phyloP scores from a whole-genome alignment of 345 rosid species.

The Viola odorata region DNA sequence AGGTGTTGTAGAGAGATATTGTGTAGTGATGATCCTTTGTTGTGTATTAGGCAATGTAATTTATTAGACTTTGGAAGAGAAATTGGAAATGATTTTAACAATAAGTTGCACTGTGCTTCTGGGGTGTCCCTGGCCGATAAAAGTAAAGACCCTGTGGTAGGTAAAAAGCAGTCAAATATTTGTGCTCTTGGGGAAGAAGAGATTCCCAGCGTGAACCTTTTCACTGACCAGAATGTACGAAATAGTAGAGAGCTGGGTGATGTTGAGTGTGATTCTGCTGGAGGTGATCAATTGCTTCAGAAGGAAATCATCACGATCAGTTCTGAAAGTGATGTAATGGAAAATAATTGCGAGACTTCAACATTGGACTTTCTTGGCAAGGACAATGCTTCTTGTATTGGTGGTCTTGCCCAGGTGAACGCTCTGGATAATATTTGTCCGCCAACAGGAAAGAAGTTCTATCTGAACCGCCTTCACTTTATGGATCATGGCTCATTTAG shows the following conservation, averaged over 20 bases:
- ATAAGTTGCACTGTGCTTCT: conserved; percentile 5
- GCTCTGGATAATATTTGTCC: conserved; percentile 13
- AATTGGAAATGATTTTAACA: conserved; percentile 8
- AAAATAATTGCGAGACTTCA: conserved; percentile 7
- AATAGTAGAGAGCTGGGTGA: conserved; percentile 1
- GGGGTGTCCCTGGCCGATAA: conserved; percentile 13
- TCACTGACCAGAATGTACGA: neutral
- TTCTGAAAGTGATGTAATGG: conserved; percentile 10
- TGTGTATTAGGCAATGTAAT: conserved; percentile 37
- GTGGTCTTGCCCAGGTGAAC: conserved; percentile 15
- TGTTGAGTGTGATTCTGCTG: conserved; percentile 9
- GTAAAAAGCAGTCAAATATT: conserved; percentile 20
- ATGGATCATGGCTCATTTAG: conserved; percentile 32
- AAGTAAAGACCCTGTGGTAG: conserved; percentile 12
- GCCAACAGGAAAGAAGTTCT: conserved; percentile 65
- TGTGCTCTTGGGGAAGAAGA: conserved; percentile 15
- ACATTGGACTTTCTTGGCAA: conserved; percentile 10
- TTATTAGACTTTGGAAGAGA: conserved; percentile 26
- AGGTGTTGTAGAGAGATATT: conserved; percentile 53
- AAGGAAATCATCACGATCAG: conserved; percentile 16
- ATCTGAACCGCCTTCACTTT: conserved; percentile 62
- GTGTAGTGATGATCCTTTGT: conserved; percentile 51
- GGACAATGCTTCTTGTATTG: conserved; percentile 15
- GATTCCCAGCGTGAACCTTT: conserved; percentile 12
- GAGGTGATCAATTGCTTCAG: conserved; percentile 18